These are phyloP conservation scores for Dicorynia guianensis DNA, from an alignment of 306 rosid species.

Conservation along the genomic window DNA sequence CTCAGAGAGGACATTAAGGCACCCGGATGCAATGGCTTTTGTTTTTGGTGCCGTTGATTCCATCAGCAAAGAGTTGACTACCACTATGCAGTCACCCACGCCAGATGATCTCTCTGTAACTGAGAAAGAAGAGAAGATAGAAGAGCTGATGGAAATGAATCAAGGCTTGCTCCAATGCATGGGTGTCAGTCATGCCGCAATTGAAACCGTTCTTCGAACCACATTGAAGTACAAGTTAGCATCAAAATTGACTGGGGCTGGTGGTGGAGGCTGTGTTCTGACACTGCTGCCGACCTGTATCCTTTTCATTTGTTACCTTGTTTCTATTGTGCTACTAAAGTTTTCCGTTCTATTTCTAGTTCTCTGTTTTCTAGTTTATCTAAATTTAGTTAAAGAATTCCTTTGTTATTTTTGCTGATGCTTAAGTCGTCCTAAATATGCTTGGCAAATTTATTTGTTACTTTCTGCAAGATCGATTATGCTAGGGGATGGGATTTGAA, in stretches of 20 bases:
- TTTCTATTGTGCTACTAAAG: slow-evolving; percentile 31
- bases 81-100: slow-evolving; percentile 69
- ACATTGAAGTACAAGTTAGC: slow-evolving; percentile 82
- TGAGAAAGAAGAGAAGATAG: slow-evolving; percentile 82
- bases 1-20: slow-evolving; percentile 82
- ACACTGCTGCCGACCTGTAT: slow-evolving; percentile 92
- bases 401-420: not conserved
- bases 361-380: slow-evolving; percentile 3
- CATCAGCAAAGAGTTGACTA: slow-evolving; percentile 77
- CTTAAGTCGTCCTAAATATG: not conserved
- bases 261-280: slow-evolving; percentile 99
- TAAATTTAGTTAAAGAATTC: not conserved
- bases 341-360: slow-evolving; percentile 22
- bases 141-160: slow-evolving; percentile 93
- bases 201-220: slow-evolving; percentile 88
- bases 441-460: not conserved
- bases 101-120: slow-evolving; percentile 63
- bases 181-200: slow-evolving; percentile 92
- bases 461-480: slow-evolving; percentile 5
- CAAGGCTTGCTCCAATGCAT: slow-evolving; percentile 95
- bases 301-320: slow-evolving; percentile 51
- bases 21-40: slow-evolving; percentile 77
- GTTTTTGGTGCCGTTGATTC: slow-evolving; percentile 90
- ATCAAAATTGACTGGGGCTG: slow-evolving; percentile 97
- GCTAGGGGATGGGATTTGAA: not conserved